A percentile compares a stretch with the other conserved stretches of the same genome.
phyloP scores from a whole-genome alignment of 345 rosid species.

The Salix exigua region DNA sequence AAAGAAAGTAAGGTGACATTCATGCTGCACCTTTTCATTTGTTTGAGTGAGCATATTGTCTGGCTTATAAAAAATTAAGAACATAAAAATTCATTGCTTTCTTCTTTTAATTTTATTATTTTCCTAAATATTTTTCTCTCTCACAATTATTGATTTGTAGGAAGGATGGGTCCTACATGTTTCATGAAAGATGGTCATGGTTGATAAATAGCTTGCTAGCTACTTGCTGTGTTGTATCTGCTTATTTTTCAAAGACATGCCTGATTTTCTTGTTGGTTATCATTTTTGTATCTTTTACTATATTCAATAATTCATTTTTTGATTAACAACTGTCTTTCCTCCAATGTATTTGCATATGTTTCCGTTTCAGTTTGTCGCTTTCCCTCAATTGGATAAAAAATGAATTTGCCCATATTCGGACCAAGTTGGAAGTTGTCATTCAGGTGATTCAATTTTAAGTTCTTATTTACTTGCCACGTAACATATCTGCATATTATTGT shows the following conservation, averaged over 20 bases:
- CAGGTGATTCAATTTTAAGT: constrained; percentile 22
- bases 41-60: not conserved
- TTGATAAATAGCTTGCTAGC: not conserved
- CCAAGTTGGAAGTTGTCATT: constrained; percentile 33
- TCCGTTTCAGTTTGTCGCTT: constrained; percentile 23
- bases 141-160: not conserved
- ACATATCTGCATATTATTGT: not conserved
- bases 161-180: not conserved
- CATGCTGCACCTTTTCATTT: constrained; percentile 6
- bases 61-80: not conserved
- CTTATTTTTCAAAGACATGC: not conserved
- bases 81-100: not conserved
- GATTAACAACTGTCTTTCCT: not conserved
- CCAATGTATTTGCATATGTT: not conserved
- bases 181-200: not conserved
- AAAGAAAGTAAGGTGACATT: constrained; percentile 27
- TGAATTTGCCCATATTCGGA: constrained; percentile 31
- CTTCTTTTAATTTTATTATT: not conserved
- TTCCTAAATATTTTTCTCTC: not conserved
- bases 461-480: not conserved
- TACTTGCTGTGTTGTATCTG: not conserved
- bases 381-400: constrained; percentile 32
- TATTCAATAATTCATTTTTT: not conserved
- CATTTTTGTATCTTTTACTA: not conserved
- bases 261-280: not conserved